Conservation (phyloP, 2,329 filamentous ascomycete genomes). For the Hypomyces rosellus region DNA sequence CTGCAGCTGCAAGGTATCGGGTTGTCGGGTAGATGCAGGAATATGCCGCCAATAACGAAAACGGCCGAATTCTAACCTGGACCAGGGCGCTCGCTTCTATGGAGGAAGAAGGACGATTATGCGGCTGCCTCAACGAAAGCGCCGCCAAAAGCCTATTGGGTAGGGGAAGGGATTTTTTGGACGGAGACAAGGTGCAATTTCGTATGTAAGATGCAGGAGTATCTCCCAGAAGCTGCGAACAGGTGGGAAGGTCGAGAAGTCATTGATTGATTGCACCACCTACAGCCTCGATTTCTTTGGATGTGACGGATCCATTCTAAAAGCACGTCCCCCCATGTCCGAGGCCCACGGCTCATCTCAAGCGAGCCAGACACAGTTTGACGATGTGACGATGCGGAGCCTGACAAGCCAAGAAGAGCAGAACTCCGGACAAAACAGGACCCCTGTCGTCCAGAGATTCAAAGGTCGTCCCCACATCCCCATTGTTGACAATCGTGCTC, state of each 20-base stretch:
- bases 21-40: constrained; percentile 28
- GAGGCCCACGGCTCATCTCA: constrained; percentile 9
- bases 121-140: constrained; percentile 10
- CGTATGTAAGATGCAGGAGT: constrained; percentile 26
- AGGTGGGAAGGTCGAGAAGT: constrained; percentile 26
- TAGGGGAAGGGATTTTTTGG: constrained; percentile 1
- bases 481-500: constrained; percentile 20
- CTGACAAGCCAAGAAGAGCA: constrained; percentile 13
- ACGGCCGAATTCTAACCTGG: constrained; percentile 8
- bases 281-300: constrained; percentile 8
- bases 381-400: constrained; percentile 10
- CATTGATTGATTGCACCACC: constrained; percentile 19
- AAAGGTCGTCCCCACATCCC: constrained; percentile 14
- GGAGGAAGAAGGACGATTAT: neutral
- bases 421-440: constrained; percentile 16
- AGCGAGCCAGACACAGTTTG: constrained; percentile 9
- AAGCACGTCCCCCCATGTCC: constrained; percentile 12
- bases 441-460: constrained; percentile 17
- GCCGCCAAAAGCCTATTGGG: constrained; percentile 10
- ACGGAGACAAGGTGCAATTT: constrained; percentile 6
- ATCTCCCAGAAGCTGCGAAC: constrained; percentile 26
- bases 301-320: constrained; percentile 8
- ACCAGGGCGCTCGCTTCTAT: constrained; percentile 3
- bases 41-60: constrained; percentile 12
- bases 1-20: constrained; percentile 22